phyloP scores from a whole-genome alignment of 352 stramenopile genomes.

The Thalassiosira hispida region DNA sequence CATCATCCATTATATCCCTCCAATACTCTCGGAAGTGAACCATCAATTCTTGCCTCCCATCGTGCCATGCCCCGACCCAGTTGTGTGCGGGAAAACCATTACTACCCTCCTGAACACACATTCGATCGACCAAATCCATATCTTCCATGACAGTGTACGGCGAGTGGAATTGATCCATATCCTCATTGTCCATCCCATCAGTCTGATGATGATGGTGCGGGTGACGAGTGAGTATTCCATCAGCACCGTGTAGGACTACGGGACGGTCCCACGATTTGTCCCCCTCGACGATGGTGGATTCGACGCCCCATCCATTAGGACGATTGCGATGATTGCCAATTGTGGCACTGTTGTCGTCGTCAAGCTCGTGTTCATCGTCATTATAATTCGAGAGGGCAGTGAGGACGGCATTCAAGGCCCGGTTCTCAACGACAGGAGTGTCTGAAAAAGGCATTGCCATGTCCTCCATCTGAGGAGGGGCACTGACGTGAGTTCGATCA shows the following conservation, averaged over 20 bases:
- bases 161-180: conserved; percentile 54
- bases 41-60: conserved; percentile 67
- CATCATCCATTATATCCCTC: conserved; percentile 75
- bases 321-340: background rate
- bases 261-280: conserved; percentile 58
- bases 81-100: conserved; percentile 48
- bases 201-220: conserved; percentile 17
- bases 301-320: conserved; percentile 59
- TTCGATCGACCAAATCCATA: conserved; percentile 35
- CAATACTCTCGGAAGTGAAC: conserved; percentile 58
- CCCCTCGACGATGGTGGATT: conserved; percentile 44
- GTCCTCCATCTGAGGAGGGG: conserved; percentile 20
- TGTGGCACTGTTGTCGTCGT: background rate
- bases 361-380: conserved; percentile 49
- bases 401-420: conserved; percentile 52
- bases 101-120: conserved; percentile 60
- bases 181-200: conserved; percentile 24
- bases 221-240: conserved; percentile 67
- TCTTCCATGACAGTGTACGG: conserved; percentile 59
- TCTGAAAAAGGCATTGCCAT: background rate
- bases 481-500: conserved; percentile 8
- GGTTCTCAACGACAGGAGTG: conserved; percentile 19
- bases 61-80: conserved; percentile 66
- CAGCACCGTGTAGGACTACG: conserved; percentile 67
- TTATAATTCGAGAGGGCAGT: conserved; percentile 80